phyloP scores from a whole-genome alignment of 441 rosid species.

The Lepidium campestre region DNA sequence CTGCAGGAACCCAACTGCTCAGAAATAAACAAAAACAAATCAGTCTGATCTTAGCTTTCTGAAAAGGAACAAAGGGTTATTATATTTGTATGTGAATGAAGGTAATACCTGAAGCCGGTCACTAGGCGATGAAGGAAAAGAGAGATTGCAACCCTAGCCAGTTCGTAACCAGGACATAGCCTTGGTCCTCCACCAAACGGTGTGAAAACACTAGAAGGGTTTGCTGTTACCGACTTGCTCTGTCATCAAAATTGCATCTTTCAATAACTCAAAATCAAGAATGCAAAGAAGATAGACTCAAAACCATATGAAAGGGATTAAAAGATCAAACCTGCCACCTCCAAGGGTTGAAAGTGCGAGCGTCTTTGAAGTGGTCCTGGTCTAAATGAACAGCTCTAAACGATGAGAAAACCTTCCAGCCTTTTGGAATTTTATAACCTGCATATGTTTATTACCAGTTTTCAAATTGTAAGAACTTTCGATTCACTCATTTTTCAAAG shows the following conservation, averaged over 20 bases:
- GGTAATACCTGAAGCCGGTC: conserved; percentile 70
- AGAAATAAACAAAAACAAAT: not conserved
- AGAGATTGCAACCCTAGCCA: conserved; percentile 80
- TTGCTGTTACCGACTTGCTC: conserved; percentile 48
- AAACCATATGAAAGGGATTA: not conserved
- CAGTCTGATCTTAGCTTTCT: not conserved
- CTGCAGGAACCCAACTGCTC: conserved; percentile 85
- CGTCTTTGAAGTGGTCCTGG: conserved; percentile 70
- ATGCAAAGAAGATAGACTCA: not conserved
- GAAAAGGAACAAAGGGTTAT: not conserved
- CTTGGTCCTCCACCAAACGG: conserved; percentile 97
- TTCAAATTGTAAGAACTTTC: not conserved
- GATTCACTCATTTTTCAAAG: not conserved
- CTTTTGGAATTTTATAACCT: conserved; percentile 86
- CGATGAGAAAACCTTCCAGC: conserved; percentile 90
- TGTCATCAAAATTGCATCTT: conserved; percentile 1
- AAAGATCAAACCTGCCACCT: conserved; percentile 79
- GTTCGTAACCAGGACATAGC: conserved; percentile 90
- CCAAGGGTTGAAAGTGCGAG: conserved; percentile 95
- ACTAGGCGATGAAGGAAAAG: conserved; percentile 88
- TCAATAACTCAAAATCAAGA: not conserved
- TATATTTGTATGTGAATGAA: not conserved
- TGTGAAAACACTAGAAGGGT: conserved; percentile 53
- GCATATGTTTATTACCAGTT: not conserved
- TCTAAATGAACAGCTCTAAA: conserved; percentile 90